These are phyloP conservation scores for Apophysomyces sp. DNA, from an alignment of 371 early-diverging fungal genomes.

Conservation along the genomic window DNA sequence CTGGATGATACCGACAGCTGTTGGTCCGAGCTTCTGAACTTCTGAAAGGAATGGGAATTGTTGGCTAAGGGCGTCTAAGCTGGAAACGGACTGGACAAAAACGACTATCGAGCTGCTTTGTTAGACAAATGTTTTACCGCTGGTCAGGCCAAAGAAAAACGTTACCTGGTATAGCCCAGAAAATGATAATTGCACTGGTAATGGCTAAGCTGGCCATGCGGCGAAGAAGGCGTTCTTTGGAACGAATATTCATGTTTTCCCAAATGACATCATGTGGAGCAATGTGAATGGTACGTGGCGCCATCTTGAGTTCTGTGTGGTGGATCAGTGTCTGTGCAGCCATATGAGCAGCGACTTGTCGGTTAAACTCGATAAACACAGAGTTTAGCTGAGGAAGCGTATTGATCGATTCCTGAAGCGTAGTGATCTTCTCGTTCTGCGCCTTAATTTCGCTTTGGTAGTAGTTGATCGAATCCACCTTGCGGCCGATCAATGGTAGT, in stretches of 20 bases:
- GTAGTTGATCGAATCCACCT: slow-evolving; percentile 68
- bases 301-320: slow-evolving; percentile 68
- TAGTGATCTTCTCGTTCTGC: slow-evolving; percentile 54
- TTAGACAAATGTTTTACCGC: too few relatives aligned
- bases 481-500: slow-evolving; percentile 52
- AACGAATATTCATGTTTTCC: slow-evolving; percentile 71
- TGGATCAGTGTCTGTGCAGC: slow-evolving; percentile 76
- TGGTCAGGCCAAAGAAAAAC: not conserved
- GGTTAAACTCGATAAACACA: slow-evolving; percentile 82
- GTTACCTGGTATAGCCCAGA: slow-evolving; percentile 71
- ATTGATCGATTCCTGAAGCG: slow-evolving; percentile 27
- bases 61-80: slow-evolving; percentile 55
- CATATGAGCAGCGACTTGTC: slow-evolving; percentile 80
- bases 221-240: slow-evolving; percentile 58
- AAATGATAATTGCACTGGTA: slow-evolving; percentile 58
- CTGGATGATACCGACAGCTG: slow-evolving; percentile 64
- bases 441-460: slow-evolving; percentile 53
- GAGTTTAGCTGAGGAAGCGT: slow-evolving; percentile 46
- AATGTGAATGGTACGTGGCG: slow-evolving; percentile 64
- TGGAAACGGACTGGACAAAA: slow-evolving; percentile 64
- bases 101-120: slow-evolving; percentile 29
- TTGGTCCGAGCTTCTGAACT: slow-evolving; percentile 29
- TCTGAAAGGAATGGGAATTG: slow-evolving; percentile 47
- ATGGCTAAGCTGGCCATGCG: slow-evolving; percentile 42
- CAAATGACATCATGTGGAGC: slow-evolving; percentile 81